phyloP scores from a whole-genome alignment of 2,329 filamentous ascomycete genomes.

The Alternaria dauci region DNA sequence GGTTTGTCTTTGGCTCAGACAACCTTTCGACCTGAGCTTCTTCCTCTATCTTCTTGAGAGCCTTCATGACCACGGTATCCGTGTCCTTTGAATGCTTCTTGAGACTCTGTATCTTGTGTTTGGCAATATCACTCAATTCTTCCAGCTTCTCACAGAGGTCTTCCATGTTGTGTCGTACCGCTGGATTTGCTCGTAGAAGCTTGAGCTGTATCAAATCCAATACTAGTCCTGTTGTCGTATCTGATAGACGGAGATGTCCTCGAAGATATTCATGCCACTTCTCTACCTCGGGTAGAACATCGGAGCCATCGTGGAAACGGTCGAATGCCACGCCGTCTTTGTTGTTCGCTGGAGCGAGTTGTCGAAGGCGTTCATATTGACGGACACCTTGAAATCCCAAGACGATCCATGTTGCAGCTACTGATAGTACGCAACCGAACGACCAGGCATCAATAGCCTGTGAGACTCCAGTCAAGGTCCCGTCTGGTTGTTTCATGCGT shows the following conservation, averaged over 20 bases:
- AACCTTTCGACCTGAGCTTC: conserved; percentile 4
- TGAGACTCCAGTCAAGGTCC: conserved; percentile 6
- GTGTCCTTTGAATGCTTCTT: conserved; percentile 1
- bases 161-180: neutral
- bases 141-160: neutral
- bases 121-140: neutral
- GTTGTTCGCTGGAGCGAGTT: neutral
- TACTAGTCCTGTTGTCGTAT: neutral
- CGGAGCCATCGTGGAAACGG: rapidly evolving
- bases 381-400: conserved; percentile 46
- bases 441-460: conserved; percentile 55
- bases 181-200: neutral
- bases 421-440: conserved; percentile 49
- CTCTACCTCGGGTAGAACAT: neutral
- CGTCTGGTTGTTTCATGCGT: conserved; percentile 19
- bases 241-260: neutral
- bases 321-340: neutral
- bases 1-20: neutral
- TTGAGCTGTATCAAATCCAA: neutral
- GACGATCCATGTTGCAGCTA: conserved; percentile 52
- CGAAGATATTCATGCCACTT: neutral
- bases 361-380: conserved; percentile 30
- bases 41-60: conserved; percentile 14
- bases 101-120: neutral
- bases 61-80: conserved; percentile 5